Percentiles rank a stretch among this genome's conserved stretches.
Conservation (phyloP, 192 early-diverging fungal genomes). For the Rhizophagus prolifer region DNA sequence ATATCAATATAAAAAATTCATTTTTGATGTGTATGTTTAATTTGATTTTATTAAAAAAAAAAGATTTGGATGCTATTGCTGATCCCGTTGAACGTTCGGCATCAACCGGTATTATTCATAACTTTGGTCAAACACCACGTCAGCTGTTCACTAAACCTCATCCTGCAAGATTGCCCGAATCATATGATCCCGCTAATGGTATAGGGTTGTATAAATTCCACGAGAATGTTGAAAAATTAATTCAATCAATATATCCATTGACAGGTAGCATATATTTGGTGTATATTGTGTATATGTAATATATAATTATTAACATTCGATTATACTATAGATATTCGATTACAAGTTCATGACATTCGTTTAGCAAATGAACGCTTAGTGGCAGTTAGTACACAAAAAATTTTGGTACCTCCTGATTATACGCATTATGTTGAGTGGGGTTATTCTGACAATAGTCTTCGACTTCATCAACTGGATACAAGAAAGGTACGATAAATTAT, state of each 20-base stretch:
- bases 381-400: conserved; percentile 43
- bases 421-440: conserved; percentile 64
- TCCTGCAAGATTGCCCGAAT: conserved; percentile 50
- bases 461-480: conserved; percentile 51
- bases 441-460: conserved; percentile 58
- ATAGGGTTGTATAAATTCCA: conserved; percentile 43
- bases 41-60: neutral
- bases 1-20: neutral
- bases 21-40: neutral
- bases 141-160: conserved; percentile 89
- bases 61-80: conserved; percentile 79
- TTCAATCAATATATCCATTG: conserved; percentile 53
- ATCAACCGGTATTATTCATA: conserved; percentile 92
- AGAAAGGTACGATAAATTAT: conserved; percentile 39
- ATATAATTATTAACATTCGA: neutral
- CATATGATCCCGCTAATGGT: conserved; percentile 35
- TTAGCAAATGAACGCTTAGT: conserved; percentile 40
- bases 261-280: conserved; percentile 40
- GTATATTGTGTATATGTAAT: neutral
- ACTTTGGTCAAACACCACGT: conserved; percentile 96
- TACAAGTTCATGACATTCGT: conserved; percentile 51
- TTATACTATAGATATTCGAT: conserved; percentile 45
- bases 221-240: conserved; percentile 49
- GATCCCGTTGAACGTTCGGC: conserved; percentile 88
- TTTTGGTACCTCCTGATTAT: conserved; percentile 45